Evolutionary conservation across 2,329 filamentous ascomycete genomes (phyloP), one percentile per base, ranked within the genome.

Genomic region (Nemania diffusa): DNA sequence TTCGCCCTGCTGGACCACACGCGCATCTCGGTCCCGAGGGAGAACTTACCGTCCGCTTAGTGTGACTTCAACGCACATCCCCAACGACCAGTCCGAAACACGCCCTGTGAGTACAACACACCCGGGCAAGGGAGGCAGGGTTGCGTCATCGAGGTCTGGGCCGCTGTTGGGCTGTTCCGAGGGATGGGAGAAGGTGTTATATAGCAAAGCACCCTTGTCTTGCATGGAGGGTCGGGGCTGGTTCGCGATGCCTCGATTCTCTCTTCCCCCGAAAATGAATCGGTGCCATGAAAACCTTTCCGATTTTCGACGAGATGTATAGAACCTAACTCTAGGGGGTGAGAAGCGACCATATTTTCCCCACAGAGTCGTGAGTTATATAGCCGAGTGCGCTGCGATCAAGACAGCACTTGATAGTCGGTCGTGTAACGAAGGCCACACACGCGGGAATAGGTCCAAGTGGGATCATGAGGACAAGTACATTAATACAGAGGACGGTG

Each of bases 51-150:
- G 34, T 32, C 20, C 24, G 44, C 37, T 17, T 22, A 32, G 52
- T 65, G 52, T 26, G 26, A 46, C 40, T 29, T 29, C 44, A 37
- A 29, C 68, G 65, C 65, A 70, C 22, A 67, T 63, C 68, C 65
- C 68, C 68, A 69, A 65, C 51, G 48, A 48, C 48, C 17, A 55
- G 51, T 65, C 61, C 68, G 65, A 61, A 26, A 55, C 57, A 51
- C 46, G 46, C 15, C 44, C 9, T 37, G 13, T 13, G 13, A 6
- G n/a, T n/a, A 5, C 17, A 27, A 15, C 22, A 20, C 58, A 11
- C 44, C 42, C 37, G 27, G 32, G 24, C 24, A 22, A 29, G 26
- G 6, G 46, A 15, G n/a, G 27, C 13, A 37, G 32, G 48, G 34
- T 34, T 68, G 62, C 62, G 61, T 68, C 57, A 65, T 61, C 37